These are phyloP conservation scores for Cardamine occulta DNA, from an alignment of 345 rosid genomes.

Conservation along the genomic window DNA sequence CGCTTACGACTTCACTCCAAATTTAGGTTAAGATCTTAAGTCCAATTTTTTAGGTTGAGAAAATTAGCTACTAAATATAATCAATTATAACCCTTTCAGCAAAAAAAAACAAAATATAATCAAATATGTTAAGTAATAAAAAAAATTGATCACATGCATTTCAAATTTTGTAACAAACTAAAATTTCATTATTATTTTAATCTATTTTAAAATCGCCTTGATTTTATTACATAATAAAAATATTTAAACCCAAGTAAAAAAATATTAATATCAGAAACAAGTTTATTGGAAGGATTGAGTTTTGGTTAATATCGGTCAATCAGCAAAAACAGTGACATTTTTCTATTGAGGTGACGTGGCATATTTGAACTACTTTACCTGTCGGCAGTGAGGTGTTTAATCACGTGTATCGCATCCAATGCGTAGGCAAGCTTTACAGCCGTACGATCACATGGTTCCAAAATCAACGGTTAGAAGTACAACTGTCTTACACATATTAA, in stretches of 20 bases:
- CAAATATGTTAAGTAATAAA: not conserved
- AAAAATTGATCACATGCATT: not conserved
- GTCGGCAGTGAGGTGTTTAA: slow-evolving; percentile 55
- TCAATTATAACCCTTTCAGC: too few relatives aligned
- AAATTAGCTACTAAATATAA: not conserved
- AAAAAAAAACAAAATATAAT: too few relatives aligned
- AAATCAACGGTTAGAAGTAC: slow-evolving; percentile 41
- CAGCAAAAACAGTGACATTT: not conserved
- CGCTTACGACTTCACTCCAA: not conserved
- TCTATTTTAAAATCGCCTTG: not conserved
- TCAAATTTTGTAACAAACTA: not conserved
- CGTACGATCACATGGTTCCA: slow-evolving; percentile 44
- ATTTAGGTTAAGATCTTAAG: not conserved
- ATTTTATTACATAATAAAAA: too few relatives aligned
- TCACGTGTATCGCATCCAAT: slow-evolving; percentile 43
- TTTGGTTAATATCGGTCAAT: not conserved
- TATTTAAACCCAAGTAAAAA: not conserved
- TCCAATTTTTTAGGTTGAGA: not conserved
- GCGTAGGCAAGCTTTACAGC: slow-evolving; percentile 17
- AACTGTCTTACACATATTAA: slow-evolving; percentile 27
- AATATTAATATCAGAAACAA: not conserved
- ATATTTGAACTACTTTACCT: slow-evolving; percentile 41
- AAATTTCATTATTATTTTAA: not conserved
- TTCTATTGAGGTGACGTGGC: slow-evolving; percentile 33
- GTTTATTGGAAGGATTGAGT: not conserved